Evolutionary conservation across 805 yeast genomes (phyloP), one percentile per base, ranked within the genome.

Genomic region (Scheffersomyces lignosus): DNA sequence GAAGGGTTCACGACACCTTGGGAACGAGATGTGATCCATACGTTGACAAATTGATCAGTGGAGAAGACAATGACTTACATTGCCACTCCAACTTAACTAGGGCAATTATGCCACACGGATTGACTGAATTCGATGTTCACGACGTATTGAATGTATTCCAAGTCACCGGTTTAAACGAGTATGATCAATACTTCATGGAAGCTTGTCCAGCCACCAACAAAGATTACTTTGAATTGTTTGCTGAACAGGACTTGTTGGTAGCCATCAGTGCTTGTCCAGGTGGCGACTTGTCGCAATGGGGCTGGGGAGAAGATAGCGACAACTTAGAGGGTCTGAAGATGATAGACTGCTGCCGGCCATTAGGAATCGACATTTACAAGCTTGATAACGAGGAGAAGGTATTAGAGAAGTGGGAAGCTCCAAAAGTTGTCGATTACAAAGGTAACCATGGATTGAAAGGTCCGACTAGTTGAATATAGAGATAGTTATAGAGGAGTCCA

Each of bases 21-120:
- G 86, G 86, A 23, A 81, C 86, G 2, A 64, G 87, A 43, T 80
- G 86, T 52, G 86, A 81, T 47, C 86, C 86, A 1, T 80, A 80
- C 47, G 83, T 79, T 10, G 86, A 80, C 51, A 77, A 75, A 46
- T 56, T 80, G 43, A 62, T 81, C 35, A 74, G 81, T 36, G 86
- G 85, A 22, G 80, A 77, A 49, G 82, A 79, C 44, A 76, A 77
- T 48, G 83, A 80, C 51, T 74, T 70, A 62, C 86, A 81, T 50
- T 81, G 86, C 56, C 86, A 81, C 52, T 77, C 83, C 20, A 80
- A 81, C 54, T 63, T 81, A 44, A 73, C 75, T 18, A 64, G 86
- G 31, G 79, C 85, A 0, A 72, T 81, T 7, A 49, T 75, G 35
- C 83, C 83, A 4, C 64, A 65, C 44, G 86, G 85, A 2, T 71